Base-by-base conservation (phyloP, 192 early-diverging fungal species). In the Glomus cerebriforme region DNA sequence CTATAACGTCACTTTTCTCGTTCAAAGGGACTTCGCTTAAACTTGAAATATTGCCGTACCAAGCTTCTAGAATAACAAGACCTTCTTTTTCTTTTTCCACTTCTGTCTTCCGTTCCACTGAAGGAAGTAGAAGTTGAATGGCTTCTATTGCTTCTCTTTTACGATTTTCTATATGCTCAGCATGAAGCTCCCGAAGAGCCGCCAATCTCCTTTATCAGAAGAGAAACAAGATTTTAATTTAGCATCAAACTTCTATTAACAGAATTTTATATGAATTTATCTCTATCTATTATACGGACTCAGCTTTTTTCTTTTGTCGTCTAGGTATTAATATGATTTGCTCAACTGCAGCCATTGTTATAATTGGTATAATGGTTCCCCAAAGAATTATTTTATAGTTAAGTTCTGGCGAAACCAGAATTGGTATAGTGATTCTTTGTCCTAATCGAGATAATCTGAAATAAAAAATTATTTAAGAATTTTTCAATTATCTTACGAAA, bases 91-190 rank as follows among this genome's bases (percentile, higher is more conserved):
- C 83, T 43, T 92, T 91, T 35, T 92, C 93, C n/a, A 82, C 81
- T 17, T 90, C 90, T 58, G 81, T 83, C 80, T 96, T 95, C 8
- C 92, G 87, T 45, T 86, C 84, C 0, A 93, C 92, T 15, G 88
- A 85, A 12, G 91, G 91, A 35, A 82, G 73, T 88, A 99, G 89
- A 8, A 98, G 76, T 13, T 83, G 82, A 24, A 92, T 86, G 0
- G 97, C 93, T 76, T 95, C 92, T 35, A 91, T 84, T 1, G 96
- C 97, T 71, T 95, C 93, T 59, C 89, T 86, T 79, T 92, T 92
- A 62, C 94, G 90, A 45, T 72, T 86, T 22, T 80, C 79, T 75
- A 95, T 87, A 81, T 87, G 87, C 17, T 89, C 86, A 0, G 87
- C 87, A 79, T 92, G 93, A 62, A 90, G 87, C 43, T 91, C 85